Percentiles rank a stretch among this genome's conserved stretches.
Conservation (phyloP, 768 basidiomycete genomes). For the Lactarius trivialis region DNA sequence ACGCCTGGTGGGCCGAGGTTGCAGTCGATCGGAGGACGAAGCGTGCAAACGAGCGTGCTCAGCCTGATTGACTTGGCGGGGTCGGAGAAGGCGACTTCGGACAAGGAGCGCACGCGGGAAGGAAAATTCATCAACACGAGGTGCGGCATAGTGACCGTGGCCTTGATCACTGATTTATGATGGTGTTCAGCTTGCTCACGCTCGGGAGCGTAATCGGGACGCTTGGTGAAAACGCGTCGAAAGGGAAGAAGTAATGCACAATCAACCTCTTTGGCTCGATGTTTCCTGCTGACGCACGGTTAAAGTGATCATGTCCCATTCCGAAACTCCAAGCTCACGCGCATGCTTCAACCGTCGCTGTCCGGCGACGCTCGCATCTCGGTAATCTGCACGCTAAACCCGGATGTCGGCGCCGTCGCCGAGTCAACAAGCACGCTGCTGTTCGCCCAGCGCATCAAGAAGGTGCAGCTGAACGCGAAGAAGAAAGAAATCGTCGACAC, state of each 20-base stretch:
- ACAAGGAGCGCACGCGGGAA: constrained; percentile 92
- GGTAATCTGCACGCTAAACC: constrained; percentile 94
- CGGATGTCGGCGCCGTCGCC: constrained; percentile 65
- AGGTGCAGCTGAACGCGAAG: constrained; percentile 81
- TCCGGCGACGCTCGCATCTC: constrained; percentile 94
- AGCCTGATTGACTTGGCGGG: constrained; percentile 95
- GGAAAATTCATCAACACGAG: constrained; percentile 96
- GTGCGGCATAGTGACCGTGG: constrained; percentile 33
- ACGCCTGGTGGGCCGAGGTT: constrained; percentile 57
- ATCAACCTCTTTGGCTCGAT: not conserved
- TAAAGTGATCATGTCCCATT: constrained; percentile 85
- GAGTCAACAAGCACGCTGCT: constrained; percentile 86
- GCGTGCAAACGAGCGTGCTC: constrained; percentile 71
- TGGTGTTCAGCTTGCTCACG: constrained; percentile 63
- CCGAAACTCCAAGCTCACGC: constrained; percentile 91
- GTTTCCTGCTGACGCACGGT: constrained; percentile 1
- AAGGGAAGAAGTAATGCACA: constrained; percentile 53
- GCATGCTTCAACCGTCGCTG: constrained; percentile 90
- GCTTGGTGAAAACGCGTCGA: constrained; percentile 79
- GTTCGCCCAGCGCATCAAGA: constrained; percentile 89
- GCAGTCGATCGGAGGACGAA: constrained; percentile 72
- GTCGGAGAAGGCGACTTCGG: constrained; percentile 91
- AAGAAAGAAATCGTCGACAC: constrained; percentile 94
- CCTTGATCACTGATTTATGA: constrained; percentile 4
- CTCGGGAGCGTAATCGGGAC: constrained; percentile 91